Evolutionary conservation across 768 basidiomycete genomes (phyloP).

Genomic region (Gautieria morchelliformis): DNA sequence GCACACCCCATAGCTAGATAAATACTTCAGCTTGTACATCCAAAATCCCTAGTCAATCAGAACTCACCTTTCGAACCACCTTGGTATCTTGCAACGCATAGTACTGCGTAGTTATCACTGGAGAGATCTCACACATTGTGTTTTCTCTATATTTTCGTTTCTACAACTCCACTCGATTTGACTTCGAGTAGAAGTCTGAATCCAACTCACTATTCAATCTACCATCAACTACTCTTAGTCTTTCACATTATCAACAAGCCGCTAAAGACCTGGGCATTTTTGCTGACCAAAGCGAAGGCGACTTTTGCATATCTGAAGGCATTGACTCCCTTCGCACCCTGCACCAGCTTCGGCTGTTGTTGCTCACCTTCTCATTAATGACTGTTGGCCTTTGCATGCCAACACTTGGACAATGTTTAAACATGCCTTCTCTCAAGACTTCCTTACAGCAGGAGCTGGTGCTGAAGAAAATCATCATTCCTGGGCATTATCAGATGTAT

Average conservation of each 20-base stretch:
- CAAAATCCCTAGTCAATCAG: too few species aligned
- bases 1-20: too few species aligned
- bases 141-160: too few species aligned
- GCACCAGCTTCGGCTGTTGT: conserved; percentile 27
- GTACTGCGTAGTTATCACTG: too few species aligned
- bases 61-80: too few species aligned
- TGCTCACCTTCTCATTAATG: conserved; percentile 29
- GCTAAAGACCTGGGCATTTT: conserved; percentile 17
- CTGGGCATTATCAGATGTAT: conserved; percentile 17
- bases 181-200: too few species aligned
- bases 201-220: too few species aligned
- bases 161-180: too few species aligned
- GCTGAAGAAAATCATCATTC: conserved; percentile 15
- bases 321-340: conserved; percentile 24
- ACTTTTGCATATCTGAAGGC: conserved; percentile 27
- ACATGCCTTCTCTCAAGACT: conserved; percentile 17
- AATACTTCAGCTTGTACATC: too few species aligned
- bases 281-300: conserved; percentile 17
- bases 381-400: conserved; percentile 18
- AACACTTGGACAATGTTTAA: conserved; percentile 21
- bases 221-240: too few species aligned
- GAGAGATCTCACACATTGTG: too few species aligned
- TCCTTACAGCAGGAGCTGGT: conserved; percentile 10
- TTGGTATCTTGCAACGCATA: too few species aligned
- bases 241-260: conserved; percentile 20